A percentile compares a stretch with the other conserved stretches of the same genome.
These are phyloP conservation scores for Cicer judaicum DNA, from an alignment of 306 rosid species.

Conservation along the genomic window DNA sequence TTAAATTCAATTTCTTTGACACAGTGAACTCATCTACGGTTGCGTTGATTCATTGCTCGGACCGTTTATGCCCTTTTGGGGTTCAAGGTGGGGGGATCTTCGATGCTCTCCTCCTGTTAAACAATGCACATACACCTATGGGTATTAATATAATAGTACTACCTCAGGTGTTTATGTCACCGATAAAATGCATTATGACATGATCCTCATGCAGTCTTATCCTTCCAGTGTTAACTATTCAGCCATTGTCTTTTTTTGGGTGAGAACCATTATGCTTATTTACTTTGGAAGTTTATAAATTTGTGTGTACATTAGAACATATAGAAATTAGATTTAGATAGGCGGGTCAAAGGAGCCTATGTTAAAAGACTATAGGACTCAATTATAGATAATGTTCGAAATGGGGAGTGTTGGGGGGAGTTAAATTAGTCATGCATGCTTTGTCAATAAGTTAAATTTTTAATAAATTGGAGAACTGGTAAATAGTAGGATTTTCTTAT, in stretches of 20 bases:
- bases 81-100: conserved; percentile 57
- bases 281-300: background rate
- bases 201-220: conserved; percentile 75
- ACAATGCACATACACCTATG: conserved; percentile 73
- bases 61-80: conserved; percentile 67
- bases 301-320: background rate
- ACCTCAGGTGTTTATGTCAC: conserved; percentile 82
- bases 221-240: conserved; percentile 66
- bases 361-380: too few relatives aligned
- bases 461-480: too few relatives aligned
- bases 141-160: conserved; percentile 88
- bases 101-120: conserved; percentile 73
- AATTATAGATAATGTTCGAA: too few relatives aligned
- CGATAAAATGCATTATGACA: conserved; percentile 75
- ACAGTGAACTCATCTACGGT: too few relatives aligned
- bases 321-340: too few relatives aligned
- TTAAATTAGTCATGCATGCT: too few relatives aligned
- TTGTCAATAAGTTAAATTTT: too few relatives aligned
- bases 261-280: conserved; percentile 45
- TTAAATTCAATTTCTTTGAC: too few relatives aligned
- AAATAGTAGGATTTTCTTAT: background rate
- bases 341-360: too few relatives aligned
- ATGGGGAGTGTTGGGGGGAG: too few relatives aligned
- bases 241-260: conserved; percentile 81
- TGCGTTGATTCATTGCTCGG: too few relatives aligned